Base-by-base conservation (phyloP, 345 rosid genomes). In the Streptanthus diversifolius region DNA sequence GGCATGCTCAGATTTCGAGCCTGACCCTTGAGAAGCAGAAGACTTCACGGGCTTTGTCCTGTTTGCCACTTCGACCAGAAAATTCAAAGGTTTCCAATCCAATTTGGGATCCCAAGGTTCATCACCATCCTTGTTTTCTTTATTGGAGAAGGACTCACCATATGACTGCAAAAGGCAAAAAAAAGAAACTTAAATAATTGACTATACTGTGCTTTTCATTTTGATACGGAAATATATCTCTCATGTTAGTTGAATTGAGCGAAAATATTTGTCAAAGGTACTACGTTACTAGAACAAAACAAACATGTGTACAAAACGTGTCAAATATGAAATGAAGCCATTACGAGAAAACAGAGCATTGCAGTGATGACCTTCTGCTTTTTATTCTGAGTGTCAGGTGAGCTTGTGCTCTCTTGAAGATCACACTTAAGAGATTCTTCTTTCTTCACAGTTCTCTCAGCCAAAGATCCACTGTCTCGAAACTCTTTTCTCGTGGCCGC, bases 21-120 rank as follows among this genome's bases (percentile, higher is more conserved):
- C 82, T 71, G 80, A 68, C 37, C 83, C 91, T 76, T 82, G 92
- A 70, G 79, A 84, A 80, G 69, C 82, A 66, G 83, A 82, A 57
- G 83, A 81, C 84, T 85, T 90, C 63, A 77, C 80, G 64, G 89
- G 68, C 73, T 89, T 90, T 67, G 87, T 87, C 84, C 86, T 83
- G 70, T 88, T 90, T 27, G 92, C 93, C 53, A 83, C 97, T 84
- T 93, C 92, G 75, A 93, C 88, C 72, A 93, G 85, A 84, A 80
- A 86, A 77, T 87, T 82, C 57, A 93, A 86, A 12, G 96, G 92
- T 55, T 89, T 86, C 98, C 96, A 90, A 74, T 93, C 91, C 37
- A 70, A 71, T 74, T 82, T 87, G 19, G 82, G 86, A 64, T 83
- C 90, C 49, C 79, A 81, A 45, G 83, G 62, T 74, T 85, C 87